Evolutionary conservation across 768 basidiomycete species (phyloP).

Genomic region (Pleurotus ostreatus): DNA sequence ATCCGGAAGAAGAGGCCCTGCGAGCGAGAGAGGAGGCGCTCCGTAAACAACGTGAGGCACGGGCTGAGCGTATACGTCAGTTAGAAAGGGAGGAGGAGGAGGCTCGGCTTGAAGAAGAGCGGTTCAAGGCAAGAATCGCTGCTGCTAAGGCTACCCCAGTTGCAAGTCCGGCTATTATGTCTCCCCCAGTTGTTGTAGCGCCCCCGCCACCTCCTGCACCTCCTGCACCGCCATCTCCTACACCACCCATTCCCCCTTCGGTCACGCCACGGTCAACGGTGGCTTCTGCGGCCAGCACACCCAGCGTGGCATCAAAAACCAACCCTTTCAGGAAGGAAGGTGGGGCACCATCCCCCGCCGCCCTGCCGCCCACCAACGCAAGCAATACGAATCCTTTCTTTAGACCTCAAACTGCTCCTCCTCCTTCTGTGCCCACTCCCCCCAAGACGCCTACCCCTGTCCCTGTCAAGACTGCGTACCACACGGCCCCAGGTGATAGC

Average conservation of each 20-base stretch:
- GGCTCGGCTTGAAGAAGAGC: slow-evolving; percentile 32
- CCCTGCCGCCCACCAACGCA: slow-evolving; percentile 27
- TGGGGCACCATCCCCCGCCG: slow-evolving; percentile 25
- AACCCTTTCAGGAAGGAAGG: slow-evolving; percentile 73
- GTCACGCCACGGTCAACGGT: slow-evolving; percentile 20
- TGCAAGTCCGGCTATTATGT: slow-evolving; percentile 21
- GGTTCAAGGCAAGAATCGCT: slow-evolving; percentile 32
- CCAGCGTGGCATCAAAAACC: slow-evolving; percentile 51
- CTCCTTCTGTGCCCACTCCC: slow-evolving; percentile 33
- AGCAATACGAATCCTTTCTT: slow-evolving; percentile 71
- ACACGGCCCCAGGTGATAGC: slow-evolving; percentile 51
- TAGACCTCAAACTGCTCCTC: slow-evolving; percentile 25
- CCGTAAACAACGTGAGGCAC: slow-evolving; percentile 70
- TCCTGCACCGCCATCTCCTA: slow-evolving; percentile 29
- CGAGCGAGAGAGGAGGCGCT: slow-evolving; percentile 66
- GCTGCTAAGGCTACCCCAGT: slow-evolving; percentile 26
- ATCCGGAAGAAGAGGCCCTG: slow-evolving; percentile 75
- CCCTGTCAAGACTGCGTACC: slow-evolving; percentile 50
- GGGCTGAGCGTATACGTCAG: slow-evolving; percentile 62
- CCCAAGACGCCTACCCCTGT: slow-evolving; percentile 52
- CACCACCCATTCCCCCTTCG: slow-evolving; percentile 25
- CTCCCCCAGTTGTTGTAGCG: slow-evolving; percentile 26
- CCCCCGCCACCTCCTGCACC: slow-evolving; percentile 27
- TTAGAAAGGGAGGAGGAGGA: slow-evolving; percentile 49
- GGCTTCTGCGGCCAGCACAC: slow-evolving; percentile 15